phyloP scores from a whole-genome alignment of 2,329 filamentous ascomycete species.

The Pyricularia sp. region DNA sequence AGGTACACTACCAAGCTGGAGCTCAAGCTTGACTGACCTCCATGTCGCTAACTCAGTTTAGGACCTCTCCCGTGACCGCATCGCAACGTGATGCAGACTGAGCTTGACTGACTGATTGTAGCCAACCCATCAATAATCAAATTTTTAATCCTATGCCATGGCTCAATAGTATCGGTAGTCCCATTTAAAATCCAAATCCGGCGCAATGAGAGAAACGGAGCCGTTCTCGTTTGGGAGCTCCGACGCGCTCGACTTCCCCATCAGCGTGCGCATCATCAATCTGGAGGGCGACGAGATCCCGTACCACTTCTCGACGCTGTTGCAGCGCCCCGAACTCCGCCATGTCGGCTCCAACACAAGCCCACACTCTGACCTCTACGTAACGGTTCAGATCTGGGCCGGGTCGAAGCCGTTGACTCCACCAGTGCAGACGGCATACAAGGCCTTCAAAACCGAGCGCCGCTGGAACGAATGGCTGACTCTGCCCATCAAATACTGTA shows the following conservation, averaged over 20 bases:
- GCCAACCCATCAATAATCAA: not conserved
- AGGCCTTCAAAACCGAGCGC: conserved; percentile 66
- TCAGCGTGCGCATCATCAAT: conserved; percentile 55
- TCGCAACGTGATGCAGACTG: not conserved
- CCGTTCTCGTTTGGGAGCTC: conserved; percentile 92
- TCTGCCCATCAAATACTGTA: conserved; percentile 72
- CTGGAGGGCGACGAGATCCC: conserved; percentile 68
- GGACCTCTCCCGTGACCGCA: not conserved
- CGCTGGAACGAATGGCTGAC: conserved; percentile 93
- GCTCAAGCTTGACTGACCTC: not conserved
- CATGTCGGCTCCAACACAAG: conserved; percentile 75
- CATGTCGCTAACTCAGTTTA: not conserved
- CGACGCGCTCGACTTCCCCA: conserved; percentile 63
- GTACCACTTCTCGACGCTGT: conserved; percentile 62
- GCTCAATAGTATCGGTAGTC: not conserved
- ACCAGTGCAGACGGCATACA: conserved; percentile 85
- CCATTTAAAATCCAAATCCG: not conserved
- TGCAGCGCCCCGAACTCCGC: conserved; percentile 66
- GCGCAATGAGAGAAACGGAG: conserved; percentile 49
- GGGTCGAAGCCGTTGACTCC: conserved; percentile 92
- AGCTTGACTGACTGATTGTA: not conserved
- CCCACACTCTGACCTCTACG: conserved; percentile 75
- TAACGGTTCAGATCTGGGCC: conserved; percentile 87
- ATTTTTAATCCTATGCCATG: not conserved
- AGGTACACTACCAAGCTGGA: not conserved